A percentile compares a stretch with the other conserved stretches of the same genome.
These are phyloP conservation scores for Fusarium citri DNA, from an alignment of 2,329 filamentous ascomycete genomes.

Conservation along the genomic window DNA sequence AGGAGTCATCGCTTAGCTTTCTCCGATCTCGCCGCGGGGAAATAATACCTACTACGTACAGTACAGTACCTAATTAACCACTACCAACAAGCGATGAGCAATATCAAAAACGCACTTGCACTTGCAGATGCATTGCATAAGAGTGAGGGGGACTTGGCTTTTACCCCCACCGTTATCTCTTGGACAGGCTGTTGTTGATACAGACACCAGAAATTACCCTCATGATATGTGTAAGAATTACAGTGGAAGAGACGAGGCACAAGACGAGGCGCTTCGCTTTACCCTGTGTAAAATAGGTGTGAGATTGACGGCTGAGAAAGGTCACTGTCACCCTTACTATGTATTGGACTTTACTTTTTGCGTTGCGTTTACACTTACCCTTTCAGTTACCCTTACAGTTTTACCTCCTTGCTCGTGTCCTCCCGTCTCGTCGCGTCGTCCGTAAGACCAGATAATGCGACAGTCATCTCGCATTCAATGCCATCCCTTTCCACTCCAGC, in stretches of 20 bases:
- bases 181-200: slow-evolving; percentile 26
- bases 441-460: slow-evolving; percentile 26
- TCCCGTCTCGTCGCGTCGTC: slow-evolving; percentile 15
- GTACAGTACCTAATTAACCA: not conserved
- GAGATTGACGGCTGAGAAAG: slow-evolving; percentile 30
- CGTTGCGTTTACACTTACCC: not conserved
- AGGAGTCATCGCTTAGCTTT: slow-evolving; percentile 41
- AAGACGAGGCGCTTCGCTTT: slow-evolving; percentile 19
- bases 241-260: slow-evolving; percentile 1
- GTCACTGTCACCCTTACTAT: slow-evolving; percentile 3
- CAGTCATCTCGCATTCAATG: slow-evolving; percentile 30
- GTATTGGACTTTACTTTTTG: not conserved
- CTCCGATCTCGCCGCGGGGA: slow-evolving; percentile 47
- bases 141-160: slow-evolving; percentile 11
- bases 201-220: slow-evolving; percentile 39
- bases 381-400: slow-evolving; percentile 2
- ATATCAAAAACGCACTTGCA: slow-evolving; percentile 25
- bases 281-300: slow-evolving; percentile 9
- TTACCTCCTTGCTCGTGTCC: slow-evolving; percentile 20
- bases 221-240: slow-evolving; percentile 43
- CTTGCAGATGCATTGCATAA: slow-evolving; percentile 23
- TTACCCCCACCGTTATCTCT: slow-evolving; percentile 40
- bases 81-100: slow-evolving; percentile 23
- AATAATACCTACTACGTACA: not conserved
- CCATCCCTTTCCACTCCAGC: slow-evolving; percentile 21